Evolutionary conservation across 1,284 basidiomycete genomes (phyloP).

Genomic region (Leccinum solheimii): DNA sequence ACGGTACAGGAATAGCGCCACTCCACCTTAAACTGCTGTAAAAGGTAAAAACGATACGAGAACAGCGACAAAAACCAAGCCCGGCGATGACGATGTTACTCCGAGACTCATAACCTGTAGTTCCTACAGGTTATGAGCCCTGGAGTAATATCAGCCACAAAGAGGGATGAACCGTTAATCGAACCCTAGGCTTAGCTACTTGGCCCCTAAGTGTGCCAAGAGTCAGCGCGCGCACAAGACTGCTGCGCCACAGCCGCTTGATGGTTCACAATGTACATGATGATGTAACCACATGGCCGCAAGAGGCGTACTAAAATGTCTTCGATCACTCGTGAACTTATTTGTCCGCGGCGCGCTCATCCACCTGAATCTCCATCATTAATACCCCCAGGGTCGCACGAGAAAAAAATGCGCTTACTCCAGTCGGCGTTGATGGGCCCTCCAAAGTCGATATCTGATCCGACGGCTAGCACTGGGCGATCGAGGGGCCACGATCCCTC

Average conservation of each 20-base stretch:
- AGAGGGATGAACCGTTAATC: constrained; percentile 5
- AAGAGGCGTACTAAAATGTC: not conserved
- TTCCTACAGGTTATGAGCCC: constrained; percentile 31
- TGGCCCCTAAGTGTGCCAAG: not conserved
- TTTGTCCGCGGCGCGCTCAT: constrained; percentile 22
- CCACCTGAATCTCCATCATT: not conserved
- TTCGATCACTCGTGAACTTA: constrained; percentile 5
- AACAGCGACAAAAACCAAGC: constrained; percentile 3
- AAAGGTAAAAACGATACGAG: constrained; percentile 7
- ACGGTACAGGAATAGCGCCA: not conserved
- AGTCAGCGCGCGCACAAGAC: not conserved
- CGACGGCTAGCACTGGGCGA: constrained; percentile 17
- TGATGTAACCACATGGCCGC: not conserved
- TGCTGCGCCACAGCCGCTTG: not conserved
- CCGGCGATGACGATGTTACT: constrained; percentile 17
- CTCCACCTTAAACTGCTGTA: not conserved
- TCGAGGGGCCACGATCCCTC: constrained; percentile 15
- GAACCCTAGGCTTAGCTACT: not conserved
- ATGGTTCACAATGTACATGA: not conserved
- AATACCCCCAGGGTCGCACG: not conserved
- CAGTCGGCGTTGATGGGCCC: constrained; percentile 1
- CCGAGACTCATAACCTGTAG: constrained; percentile 17
- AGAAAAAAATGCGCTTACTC: not conserved
- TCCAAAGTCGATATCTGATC: constrained; percentile 15
- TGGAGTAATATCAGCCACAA: constrained; percentile 22